Percentiles rank a stretch among this genome's conserved stretches.
phyloP scores from a whole-genome alignment of 495 filamentous ascomycete genomes.

The Aspergillus indologenus region DNA sequence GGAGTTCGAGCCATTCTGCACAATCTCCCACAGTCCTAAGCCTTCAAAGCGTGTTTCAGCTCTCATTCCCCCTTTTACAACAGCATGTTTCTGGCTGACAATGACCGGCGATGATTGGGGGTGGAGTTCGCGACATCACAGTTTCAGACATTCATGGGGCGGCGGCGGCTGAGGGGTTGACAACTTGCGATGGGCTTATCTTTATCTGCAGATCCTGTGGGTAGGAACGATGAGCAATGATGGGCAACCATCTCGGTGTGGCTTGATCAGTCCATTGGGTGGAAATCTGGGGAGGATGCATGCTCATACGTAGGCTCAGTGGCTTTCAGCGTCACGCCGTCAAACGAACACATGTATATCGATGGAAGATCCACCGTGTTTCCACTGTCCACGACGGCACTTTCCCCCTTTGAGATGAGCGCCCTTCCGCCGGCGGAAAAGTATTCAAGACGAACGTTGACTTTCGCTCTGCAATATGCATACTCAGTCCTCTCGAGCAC shows the following conservation, averaged over 20 bases:
- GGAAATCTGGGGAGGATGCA: not conserved
- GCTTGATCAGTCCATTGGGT: not conserved
- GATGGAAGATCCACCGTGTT: not conserved
- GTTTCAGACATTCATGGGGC: not conserved
- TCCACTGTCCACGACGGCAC: constrained; percentile 4
- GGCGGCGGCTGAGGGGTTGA: not conserved
- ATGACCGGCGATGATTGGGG: not conserved
- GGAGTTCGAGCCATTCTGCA: not conserved
- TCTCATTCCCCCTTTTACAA: too few species aligned
- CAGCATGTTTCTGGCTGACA: not conserved
- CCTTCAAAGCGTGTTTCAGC: too few species aligned
- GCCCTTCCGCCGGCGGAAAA: not conserved
- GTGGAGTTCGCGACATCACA: not conserved
- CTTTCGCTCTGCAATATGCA: not conserved
- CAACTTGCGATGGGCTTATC: too few species aligned
- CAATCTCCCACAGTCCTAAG: too few species aligned
- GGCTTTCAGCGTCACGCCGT: not conserved
- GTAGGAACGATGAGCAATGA: not conserved
- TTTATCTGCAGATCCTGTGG: not conserved
- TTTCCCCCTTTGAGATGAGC: not conserved
- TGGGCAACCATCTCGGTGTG: not conserved
- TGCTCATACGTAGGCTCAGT: not conserved
- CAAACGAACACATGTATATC: not conserved
- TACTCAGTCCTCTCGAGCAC: not conserved
- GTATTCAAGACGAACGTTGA: not conserved